Base-by-base conservation (phyloP, 768 basidiomycete genomes). In the Pulveroboletus sp. region DNA sequence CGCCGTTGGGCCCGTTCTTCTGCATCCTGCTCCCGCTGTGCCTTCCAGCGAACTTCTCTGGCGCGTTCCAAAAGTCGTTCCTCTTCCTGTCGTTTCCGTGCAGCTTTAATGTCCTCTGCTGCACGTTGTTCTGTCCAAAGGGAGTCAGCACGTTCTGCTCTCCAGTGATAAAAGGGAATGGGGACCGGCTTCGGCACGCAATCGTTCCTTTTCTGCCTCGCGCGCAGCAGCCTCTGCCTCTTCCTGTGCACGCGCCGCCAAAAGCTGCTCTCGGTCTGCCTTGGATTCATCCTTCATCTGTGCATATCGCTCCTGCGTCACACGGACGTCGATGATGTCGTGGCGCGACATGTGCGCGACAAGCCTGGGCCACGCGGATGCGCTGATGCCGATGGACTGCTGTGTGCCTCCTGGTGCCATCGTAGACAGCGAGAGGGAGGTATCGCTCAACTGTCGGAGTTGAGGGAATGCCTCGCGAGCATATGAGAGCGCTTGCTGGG, bases 241-340 rank as follows among this genome's bases (percentile, higher is more conserved):
- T 34, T 66, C 63, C n/a, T 50, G 54, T 34, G 72, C 73, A 40
- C 81, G 80, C 69, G 76, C 81, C 34, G 73, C 68, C 36, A 83
- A 66, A 37, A 94, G 69, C 10, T 61, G 71, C 40, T 77, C 73
- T 49, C 77, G 77, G 49, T 83, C 74, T 11, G 59, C 58, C 38
- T 71, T 55, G 56, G 82, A 97, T 56, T 94, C 94, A 9, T 67
- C 72, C 67, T 84, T 61, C 78, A 97, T 87, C 27, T 89, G 72
- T n/a, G n/a, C n/a, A n/a, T n/a, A n/a, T n/a, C n/a, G n/a, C n/a
- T n/a, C n/a, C n/a, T n/a, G n/a, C n/a, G n/a, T n/a, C n/a, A n/a
- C n/a, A n/a, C n/a, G n/a, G n/a, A n/a, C n/a, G n/a, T n/a, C n/a
- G n/a, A n/a, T n/a, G n/a, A n/a, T n/a, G n/a, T n/a, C n/a, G n/a